Evolutionary conservation across 2,329 filamentous ascomycete species (phyloP).

Genomic region (Mycogone perniciosa): DNA sequence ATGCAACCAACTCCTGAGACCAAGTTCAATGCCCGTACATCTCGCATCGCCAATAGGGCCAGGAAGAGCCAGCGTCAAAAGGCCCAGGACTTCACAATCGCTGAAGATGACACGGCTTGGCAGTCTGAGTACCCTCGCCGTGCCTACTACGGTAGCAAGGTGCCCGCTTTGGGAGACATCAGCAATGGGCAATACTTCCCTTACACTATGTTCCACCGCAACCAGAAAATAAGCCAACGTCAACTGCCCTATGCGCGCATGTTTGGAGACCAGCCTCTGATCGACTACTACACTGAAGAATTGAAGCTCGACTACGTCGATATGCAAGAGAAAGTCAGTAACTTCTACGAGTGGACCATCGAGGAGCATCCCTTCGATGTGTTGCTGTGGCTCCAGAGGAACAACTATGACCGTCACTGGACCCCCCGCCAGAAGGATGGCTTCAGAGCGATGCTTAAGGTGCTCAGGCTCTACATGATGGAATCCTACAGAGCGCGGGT

Average conservation of each 20-base stretch:
- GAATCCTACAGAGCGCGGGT: background rate
- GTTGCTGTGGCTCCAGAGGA: conserved; percentile 7
- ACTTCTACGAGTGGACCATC: conserved; percentile 1
- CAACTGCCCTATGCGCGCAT: too few relatives aligned
- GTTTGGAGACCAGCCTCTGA: too few relatives aligned
- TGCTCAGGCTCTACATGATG: too few relatives aligned
- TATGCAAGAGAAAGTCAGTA: background rate
- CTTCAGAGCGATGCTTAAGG: background rate
- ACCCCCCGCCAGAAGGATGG: background rate
- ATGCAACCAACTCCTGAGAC: background rate
- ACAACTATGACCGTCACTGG: conserved; percentile 6
- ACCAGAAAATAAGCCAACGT: too few relatives aligned
- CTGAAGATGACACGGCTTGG: background rate
- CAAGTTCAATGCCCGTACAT: background rate
- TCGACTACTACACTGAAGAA: too few relatives aligned
- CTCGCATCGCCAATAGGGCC: background rate
- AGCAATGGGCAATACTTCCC: background rate
- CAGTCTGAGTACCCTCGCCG: background rate
- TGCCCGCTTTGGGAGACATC: conserved; percentile 4
- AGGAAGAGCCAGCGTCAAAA: background rate
- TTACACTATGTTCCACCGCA: background rate
- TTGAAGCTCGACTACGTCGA: background rate
- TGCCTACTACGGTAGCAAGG: conserved; percentile 8
- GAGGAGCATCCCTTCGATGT: background rate
- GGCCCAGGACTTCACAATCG: background rate